A percentile compares a stretch with the other conserved stretches of the same genome.
Conservation (phyloP, 768 basidiomycete species). For the Tricholoma sp. region DNA sequence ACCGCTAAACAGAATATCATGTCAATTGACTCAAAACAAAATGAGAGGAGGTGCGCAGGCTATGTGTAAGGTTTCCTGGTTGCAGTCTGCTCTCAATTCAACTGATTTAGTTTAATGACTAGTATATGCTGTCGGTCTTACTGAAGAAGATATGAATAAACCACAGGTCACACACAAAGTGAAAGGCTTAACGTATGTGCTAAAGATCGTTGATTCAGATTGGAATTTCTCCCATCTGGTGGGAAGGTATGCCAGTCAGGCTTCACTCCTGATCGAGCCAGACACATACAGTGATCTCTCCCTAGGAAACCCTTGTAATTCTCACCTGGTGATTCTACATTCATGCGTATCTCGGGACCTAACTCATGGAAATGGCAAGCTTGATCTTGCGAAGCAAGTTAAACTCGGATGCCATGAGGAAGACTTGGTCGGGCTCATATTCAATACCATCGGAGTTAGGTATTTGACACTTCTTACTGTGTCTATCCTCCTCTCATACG, state of each 20-base stretch:
- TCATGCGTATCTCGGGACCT: background rate
- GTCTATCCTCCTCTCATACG: background rate
- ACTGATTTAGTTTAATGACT: background rate
- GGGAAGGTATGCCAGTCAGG: slow-evolving; percentile 60
- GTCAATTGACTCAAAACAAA: slow-evolving; percentile 73
- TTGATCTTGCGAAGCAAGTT: slow-evolving; percentile 72
- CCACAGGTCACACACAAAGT: slow-evolving; percentile 55
- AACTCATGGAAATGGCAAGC: slow-evolving; percentile 31
- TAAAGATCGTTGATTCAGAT: slow-evolving; percentile 41
- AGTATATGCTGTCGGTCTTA: slow-evolving; percentile 79
- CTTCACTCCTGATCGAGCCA: slow-evolving; percentile 2
- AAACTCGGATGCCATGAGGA: slow-evolving; percentile 82
- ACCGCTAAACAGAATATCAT: slow-evolving; percentile 71
- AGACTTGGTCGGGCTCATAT: slow-evolving; percentile 74
- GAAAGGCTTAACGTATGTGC: background rate
- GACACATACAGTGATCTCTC: background rate
- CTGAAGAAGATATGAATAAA: slow-evolving; percentile 78
- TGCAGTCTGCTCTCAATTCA: background rate
- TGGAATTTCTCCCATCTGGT: slow-evolving; percentile 87
- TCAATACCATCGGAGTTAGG: slow-evolving; percentile 86
- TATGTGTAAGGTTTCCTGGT: slow-evolving; percentile 55
- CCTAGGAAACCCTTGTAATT: slow-evolving; percentile 81
- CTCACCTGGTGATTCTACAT: slow-evolving; percentile 54
- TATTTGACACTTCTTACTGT: slow-evolving; percentile 21
- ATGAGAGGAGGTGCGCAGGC: slow-evolving; percentile 75